These are phyloP conservation scores for Fragaria nilgerrensis DNA, from an alignment of 306 rosid genomes.

Conservation along the genomic window DNA sequence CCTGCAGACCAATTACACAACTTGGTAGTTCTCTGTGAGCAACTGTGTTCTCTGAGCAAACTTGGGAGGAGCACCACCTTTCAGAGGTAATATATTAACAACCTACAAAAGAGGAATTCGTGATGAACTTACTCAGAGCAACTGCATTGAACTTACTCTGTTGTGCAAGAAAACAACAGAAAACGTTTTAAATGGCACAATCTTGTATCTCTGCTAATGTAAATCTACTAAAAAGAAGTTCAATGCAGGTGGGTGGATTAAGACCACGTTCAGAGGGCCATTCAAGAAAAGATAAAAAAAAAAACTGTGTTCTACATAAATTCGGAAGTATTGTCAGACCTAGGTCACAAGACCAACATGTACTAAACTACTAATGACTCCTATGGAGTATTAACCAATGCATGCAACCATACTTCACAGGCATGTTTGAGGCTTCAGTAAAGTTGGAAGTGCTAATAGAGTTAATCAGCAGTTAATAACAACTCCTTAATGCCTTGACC, in stretches of 20 bases:
- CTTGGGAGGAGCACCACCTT: slow-evolving; percentile 78
- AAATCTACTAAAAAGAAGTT: background rate
- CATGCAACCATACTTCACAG: background rate
- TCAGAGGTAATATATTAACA: slow-evolving; percentile 58
- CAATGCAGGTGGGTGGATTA: background rate
- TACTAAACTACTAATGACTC: background rate
- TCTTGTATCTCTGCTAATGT: background rate
- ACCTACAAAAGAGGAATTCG: slow-evolving; percentile 33
- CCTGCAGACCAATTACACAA: slow-evolving; percentile 43
- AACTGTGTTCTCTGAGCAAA: slow-evolving; percentile 85
- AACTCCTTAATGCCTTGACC: background rate
- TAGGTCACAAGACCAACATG: background rate
- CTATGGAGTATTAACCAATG: background rate
- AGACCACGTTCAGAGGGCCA: background rate
- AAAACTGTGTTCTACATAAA: background rate
- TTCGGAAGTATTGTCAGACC: background rate
- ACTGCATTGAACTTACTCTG: no score
- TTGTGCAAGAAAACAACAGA: background rate
- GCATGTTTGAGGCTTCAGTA: background rate
- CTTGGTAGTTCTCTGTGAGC: slow-evolving; percentile 81
- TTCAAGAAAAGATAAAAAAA: background rate
- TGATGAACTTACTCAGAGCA: no score
- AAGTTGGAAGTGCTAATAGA: background rate
- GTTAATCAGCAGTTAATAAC: background rate
- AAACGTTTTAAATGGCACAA: background rate